These are phyloP conservation scores for Crepidotus variabilis DNA, from an alignment of 768 basidiomycete genomes.

Conservation along the genomic window DNA sequence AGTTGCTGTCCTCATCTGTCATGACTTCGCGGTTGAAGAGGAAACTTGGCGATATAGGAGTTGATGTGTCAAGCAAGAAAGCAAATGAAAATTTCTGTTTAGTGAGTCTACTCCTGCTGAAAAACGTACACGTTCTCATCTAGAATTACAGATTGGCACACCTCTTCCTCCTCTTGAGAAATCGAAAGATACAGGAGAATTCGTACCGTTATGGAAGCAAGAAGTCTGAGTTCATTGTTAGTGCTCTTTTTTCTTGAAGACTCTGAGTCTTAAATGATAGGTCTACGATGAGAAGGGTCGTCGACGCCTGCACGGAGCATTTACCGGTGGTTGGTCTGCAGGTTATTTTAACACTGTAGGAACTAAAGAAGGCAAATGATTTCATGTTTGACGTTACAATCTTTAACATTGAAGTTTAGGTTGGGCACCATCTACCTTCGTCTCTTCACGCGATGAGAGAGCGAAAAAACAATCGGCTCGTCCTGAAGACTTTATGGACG, in stretches of 20 bases:
- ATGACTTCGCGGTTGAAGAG: slow-evolving; percentile 67
- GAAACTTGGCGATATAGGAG: slow-evolving; percentile 77
- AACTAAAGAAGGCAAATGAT: slow-evolving; percentile 81
- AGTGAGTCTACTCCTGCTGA: slow-evolving; percentile 35
- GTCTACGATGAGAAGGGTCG: slow-evolving; percentile 93
- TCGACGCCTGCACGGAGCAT: slow-evolving; percentile 92
- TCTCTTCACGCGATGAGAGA: slow-evolving; percentile 80
- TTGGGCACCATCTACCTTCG: slow-evolving; percentile 93
- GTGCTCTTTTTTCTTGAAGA: slow-evolving; percentile 5
- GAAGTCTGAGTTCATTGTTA: slow-evolving; percentile 51
- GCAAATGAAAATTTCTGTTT: slow-evolving; percentile 85
- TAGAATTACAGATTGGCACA: slow-evolving; percentile 75
- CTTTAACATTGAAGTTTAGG: slow-evolving; percentile 42
- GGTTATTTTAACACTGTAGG: slow-evolving; percentile 97
- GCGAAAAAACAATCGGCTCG: slow-evolving; percentile 56
- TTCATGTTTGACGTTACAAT: not conserved
- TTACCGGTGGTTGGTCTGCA: slow-evolving; percentile 97
- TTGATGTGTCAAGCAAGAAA: slow-evolving; percentile 65
- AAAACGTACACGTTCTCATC: not conserved
- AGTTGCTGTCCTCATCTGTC: not conserved
- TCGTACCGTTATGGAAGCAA: slow-evolving; percentile 97
- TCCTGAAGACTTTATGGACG: slow-evolving; percentile 98
- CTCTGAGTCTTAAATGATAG: slow-evolving; percentile 32
- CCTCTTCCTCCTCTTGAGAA: slow-evolving; percentile 94
- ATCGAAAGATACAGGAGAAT: slow-evolving; percentile 87